A percentile compares a stretch with the other conserved stretches of the same genome.
phyloP scores from a whole-genome alignment of 2,329 filamentous ascomycete species.

The Colletotrichum noveboracense region DNA sequence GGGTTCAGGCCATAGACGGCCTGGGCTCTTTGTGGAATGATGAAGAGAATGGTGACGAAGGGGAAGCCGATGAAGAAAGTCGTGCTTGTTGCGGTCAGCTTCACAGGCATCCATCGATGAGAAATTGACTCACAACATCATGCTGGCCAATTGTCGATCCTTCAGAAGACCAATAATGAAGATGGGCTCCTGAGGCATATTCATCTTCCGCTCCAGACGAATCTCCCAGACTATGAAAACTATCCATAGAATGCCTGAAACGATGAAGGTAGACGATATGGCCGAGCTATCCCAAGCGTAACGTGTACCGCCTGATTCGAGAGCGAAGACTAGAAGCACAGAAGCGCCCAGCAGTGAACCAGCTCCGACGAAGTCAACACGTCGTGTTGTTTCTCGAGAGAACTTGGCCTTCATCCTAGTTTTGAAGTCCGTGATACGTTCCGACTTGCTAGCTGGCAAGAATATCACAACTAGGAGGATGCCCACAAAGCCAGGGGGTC shows the following conservation, averaged over 20 bases:
- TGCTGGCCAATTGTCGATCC: not conserved
- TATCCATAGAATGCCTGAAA: constrained; percentile 2
- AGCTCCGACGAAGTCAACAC: not conserved
- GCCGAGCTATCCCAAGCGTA: constrained; percentile 46
- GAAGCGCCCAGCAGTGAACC: constrained; percentile 10
- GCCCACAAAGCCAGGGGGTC: not conserved
- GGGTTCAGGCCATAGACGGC: constrained; percentile 33
- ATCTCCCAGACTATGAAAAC: not conserved
- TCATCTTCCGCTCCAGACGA: not conserved
- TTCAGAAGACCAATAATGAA: not conserved
- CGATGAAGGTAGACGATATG: constrained; percentile 35
- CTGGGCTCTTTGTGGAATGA: constrained; percentile 29
- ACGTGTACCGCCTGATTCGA: constrained; percentile 46
- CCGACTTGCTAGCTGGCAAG: not conserved
- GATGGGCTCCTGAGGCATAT: not conserved
- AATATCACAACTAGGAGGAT: not conserved
- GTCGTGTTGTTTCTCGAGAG: not conserved
- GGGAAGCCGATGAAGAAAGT: constrained; percentile 27
- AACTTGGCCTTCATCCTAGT: not conserved
- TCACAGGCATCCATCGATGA: not conserved
- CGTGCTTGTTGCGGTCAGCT: not conserved
- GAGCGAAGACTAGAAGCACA: constrained; percentile 49
- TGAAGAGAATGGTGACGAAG: constrained; percentile 30
- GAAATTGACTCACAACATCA: not conserved
- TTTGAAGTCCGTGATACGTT: not conserved